Conservation (phyloP, 345 rosid genomes). For the Syzygium jambos region DNA sequence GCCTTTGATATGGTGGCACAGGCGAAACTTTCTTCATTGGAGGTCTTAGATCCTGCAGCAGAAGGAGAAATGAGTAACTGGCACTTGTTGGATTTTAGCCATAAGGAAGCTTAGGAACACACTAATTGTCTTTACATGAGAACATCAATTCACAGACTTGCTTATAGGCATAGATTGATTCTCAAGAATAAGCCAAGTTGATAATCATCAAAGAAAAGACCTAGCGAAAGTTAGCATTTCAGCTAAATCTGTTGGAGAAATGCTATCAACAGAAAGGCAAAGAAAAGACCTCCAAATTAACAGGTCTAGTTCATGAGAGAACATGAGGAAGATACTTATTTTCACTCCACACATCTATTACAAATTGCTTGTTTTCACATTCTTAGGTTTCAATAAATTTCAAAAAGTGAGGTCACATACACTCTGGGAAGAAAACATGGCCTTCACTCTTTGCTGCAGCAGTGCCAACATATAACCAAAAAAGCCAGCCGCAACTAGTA, state of each 20-base stretch:
- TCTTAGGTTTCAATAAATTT: not conserved
- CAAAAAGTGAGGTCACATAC: slow-evolving; percentile 27
- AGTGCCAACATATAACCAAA: slow-evolving; percentile 88
- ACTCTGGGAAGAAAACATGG: slow-evolving; percentile 44
- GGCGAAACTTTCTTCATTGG: slow-evolving; percentile 25
- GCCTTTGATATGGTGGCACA: slow-evolving; percentile 59
- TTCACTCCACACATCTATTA: not conserved
- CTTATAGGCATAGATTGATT: not conserved
- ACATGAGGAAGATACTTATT: not conserved
- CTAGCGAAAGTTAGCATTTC: not conserved
- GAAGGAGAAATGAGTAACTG: not conserved
- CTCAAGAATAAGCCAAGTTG: not conserved
- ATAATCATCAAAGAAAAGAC: not conserved
- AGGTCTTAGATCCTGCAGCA: slow-evolving; percentile 31
- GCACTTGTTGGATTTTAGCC: not conserved
- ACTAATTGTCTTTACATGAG: not conserved
- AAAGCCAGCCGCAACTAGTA: slow-evolving; percentile 70
- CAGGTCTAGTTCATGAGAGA: not conserved
- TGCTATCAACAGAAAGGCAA: not conserved
- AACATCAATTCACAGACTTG: not conserved
- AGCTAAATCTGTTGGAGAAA: not conserved
- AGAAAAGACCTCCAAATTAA: not conserved
- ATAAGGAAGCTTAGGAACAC: not conserved
- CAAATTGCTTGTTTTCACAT: not conserved
- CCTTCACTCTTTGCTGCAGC: slow-evolving; percentile 58